Percentiles rank a stretch among this genome's conserved stretches.
phyloP scores from a whole-genome alignment of 176 grass and related monocot genomes.

The Bromus sterilis region DNA sequence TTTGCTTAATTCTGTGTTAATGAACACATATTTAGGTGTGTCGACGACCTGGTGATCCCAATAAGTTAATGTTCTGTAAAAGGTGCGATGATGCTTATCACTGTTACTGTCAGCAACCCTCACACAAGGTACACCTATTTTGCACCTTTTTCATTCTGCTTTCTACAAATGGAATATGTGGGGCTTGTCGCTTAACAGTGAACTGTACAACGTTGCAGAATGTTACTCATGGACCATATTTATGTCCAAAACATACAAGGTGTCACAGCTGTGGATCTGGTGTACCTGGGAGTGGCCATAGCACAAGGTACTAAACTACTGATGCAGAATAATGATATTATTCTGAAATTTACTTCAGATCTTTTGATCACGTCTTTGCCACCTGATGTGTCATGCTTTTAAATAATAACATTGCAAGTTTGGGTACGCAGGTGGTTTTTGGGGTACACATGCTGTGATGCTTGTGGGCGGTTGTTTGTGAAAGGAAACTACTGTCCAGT shows the following conservation, averaged over 20 bases:
- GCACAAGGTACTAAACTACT: conserved; percentile 59
- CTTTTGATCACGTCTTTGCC: not conserved
- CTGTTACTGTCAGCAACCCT: conserved; percentile 98
- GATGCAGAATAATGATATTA: not conserved
- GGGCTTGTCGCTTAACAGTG: not conserved
- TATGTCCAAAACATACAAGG: conserved; percentile 99
- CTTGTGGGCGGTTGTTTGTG: conserved; percentile 95
- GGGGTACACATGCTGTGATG: conserved; percentile 94
- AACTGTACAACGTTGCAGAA: conserved; percentile 53
- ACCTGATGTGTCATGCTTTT: not conserved
- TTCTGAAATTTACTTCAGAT: not conserved
- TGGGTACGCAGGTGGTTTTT: conserved; percentile 79
- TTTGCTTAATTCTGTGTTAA: conserved; percentile 4
- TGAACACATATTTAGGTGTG: conserved; percentile 60
- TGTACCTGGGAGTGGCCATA: conserved; percentile 95
- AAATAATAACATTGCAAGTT: conserved; percentile 1
- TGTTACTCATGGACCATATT: conserved; percentile 80
- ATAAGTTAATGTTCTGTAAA: conserved; percentile 99
- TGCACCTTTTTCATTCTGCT: not conserved
- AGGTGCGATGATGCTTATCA: conserved; percentile 97
- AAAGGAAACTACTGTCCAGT: conserved; percentile 97
- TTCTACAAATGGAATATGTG: not conserved
- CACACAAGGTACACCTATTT: conserved; percentile 69
- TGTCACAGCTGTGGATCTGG: conserved; percentile 94
- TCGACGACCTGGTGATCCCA: conserved; percentile 84